phyloP scores from a whole-genome alignment of 2,329 filamentous ascomycete genomes.

The Ophiostoma tasmaniense region DNA sequence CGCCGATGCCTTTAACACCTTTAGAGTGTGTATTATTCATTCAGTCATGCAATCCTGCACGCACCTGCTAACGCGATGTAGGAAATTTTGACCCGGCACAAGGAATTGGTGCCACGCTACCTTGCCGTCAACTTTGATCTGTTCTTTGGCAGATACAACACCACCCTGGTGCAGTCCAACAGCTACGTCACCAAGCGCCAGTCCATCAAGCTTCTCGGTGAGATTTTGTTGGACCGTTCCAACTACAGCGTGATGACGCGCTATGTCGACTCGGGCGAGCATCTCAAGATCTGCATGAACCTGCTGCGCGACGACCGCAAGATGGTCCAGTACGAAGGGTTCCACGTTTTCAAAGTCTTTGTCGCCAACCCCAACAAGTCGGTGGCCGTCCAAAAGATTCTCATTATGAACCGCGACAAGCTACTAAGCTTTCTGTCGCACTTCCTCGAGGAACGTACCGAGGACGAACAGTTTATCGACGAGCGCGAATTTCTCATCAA shows the following conservation, averaged over 20 bases:
- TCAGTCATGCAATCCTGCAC: not conserved
- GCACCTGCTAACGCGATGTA: conserved; percentile 30
- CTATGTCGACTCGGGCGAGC: conserved; percentile 90
- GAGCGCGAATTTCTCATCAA: conserved; percentile 96
- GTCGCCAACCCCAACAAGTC: conserved; percentile 98
- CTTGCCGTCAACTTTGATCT: conserved; percentile 82
- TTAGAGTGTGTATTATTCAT: conserved; percentile 55
- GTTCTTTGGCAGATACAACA: conserved; percentile 90
- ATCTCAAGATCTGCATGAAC: conserved; percentile 98
- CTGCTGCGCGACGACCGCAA: conserved; percentile 88
- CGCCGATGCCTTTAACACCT: conserved; percentile 95
- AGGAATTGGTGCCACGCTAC: conserved; percentile 80
- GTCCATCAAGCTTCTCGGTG: conserved; percentile 92
- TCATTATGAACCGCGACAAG: conserved; percentile 92
- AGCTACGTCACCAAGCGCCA: conserved; percentile 97
- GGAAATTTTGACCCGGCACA: conserved; percentile 93
- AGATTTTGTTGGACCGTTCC: conserved; percentile 85
- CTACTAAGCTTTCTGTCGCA: conserved; percentile 80
- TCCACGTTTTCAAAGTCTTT: conserved; percentile 99
- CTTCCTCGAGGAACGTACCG: conserved; percentile 88
- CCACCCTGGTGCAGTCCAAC: conserved; percentile 76
- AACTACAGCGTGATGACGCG: conserved; percentile 98
- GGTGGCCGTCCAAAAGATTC: conserved; percentile 86
- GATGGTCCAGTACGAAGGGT: conserved; percentile 99
- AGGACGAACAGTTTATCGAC: conserved; percentile 97